phyloP scores from a whole-genome alignment of 2,329 filamentous ascomycete species.

The Elsinoe ampelina region DNA sequence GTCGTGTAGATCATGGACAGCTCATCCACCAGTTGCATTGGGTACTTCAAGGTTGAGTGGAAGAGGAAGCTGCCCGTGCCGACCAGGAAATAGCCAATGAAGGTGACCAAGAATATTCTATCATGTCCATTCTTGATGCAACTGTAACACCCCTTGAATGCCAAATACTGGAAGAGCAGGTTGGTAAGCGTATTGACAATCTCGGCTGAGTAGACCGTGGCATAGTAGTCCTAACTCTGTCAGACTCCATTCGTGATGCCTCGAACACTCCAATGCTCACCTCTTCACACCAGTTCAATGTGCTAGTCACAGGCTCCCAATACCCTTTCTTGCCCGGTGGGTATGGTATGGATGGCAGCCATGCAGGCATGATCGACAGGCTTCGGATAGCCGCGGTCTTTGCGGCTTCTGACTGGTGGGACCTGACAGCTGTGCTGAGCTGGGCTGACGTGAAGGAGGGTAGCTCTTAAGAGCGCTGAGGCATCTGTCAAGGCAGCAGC shows the following conservation, averaged over 20 bases:
- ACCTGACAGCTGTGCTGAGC: background rate
- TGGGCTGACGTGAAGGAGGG: background rate
- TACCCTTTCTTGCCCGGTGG: constrained; percentile 47
- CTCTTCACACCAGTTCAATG: constrained; percentile 74
- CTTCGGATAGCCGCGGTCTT: background rate
- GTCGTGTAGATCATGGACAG: constrained; percentile 66
- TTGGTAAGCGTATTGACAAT: constrained; percentile 77
- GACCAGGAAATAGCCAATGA: constrained; percentile 52
- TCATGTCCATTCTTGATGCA: constrained; percentile 67
- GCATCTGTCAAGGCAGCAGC: constrained; percentile 1
- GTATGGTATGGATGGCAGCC: constrained; percentile 39
- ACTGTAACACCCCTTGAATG: constrained; percentile 63
- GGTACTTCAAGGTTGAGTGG: constrained; percentile 57
- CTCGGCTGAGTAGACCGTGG: constrained; percentile 65
- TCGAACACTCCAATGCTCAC: constrained; percentile 29
- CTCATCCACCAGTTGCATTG: constrained; percentile 63
- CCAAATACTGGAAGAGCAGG: constrained; percentile 68
- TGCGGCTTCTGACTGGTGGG: background rate
- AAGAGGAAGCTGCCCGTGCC: constrained; percentile 55
- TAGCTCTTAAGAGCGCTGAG: background rate
- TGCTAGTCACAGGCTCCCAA: constrained; percentile 63
- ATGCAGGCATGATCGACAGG: constrained; percentile 26
- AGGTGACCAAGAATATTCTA: constrained; percentile 61
- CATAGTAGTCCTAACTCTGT: constrained; percentile 57
- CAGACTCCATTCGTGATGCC: too few species aligned